phyloP scores from a whole-genome alignment of 2,329 filamentous ascomycete genomes.

The Sclerotinia spermophila region DNA sequence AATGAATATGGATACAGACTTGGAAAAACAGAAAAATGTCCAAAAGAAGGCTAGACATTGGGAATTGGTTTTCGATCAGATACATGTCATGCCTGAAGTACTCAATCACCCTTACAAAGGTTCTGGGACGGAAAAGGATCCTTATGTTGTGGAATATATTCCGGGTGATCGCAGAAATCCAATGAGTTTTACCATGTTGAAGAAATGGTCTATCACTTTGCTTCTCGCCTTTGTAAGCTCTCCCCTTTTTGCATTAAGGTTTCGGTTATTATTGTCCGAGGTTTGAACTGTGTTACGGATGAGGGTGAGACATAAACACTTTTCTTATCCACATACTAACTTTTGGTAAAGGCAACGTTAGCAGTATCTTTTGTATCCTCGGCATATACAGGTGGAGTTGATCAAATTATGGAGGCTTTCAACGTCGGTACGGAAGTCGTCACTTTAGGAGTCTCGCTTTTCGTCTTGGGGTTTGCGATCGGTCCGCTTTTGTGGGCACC shows the following conservation, averaged over 20 bases:
- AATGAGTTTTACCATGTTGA: constrained; percentile 36
- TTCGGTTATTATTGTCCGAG: constrained; percentile 8
- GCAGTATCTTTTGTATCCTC: constrained; percentile 42
- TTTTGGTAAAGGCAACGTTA: constrained; percentile 49
- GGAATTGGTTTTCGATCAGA: constrained; percentile 45
- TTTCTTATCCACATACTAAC: constrained; percentile 38
- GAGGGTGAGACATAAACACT: not conserved
- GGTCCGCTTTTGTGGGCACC: constrained; percentile 43
- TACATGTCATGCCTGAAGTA: constrained; percentile 44
- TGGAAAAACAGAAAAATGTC: constrained; percentile 25
- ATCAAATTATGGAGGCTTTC: constrained; percentile 38
- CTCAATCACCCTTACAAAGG: constrained; percentile 42
- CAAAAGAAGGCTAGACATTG: constrained; percentile 35
- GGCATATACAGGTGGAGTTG: constrained; percentile 41
- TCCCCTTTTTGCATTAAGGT: not conserved
- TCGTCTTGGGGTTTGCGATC: constrained; percentile 44
- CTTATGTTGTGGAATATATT: constrained; percentile 43
- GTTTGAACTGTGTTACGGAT: not conserved
- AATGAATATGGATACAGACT: constrained; percentile 21
- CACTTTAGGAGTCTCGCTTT: constrained; percentile 44
- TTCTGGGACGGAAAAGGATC: constrained; percentile 42
- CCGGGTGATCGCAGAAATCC: constrained; percentile 44
- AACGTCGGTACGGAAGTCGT: constrained; percentile 39
- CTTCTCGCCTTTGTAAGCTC: constrained; percentile 42
- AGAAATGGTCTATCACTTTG: constrained; percentile 43